Evolutionary conservation across 176 grass and related monocot genomes (phyloP).

Genomic region (Tillandsia leiboldiana): DNA sequence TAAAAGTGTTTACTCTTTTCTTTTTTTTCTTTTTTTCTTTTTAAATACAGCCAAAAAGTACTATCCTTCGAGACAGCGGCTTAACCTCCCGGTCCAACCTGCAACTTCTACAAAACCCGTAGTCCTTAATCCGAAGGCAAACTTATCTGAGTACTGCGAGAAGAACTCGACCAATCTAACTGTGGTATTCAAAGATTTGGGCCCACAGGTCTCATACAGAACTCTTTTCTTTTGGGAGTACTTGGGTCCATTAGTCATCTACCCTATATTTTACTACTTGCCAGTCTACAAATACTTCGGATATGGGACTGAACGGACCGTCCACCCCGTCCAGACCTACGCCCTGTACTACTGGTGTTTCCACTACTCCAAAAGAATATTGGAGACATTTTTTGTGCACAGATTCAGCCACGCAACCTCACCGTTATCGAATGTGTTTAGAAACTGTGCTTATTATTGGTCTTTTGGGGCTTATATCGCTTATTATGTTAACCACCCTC

Average conservation of each 20-base stretch:
- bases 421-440: conserved; percentile 72
- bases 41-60: conserved; percentile 66
- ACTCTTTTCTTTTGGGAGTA: conserved; percentile 97
- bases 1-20: not conserved
- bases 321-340: conserved; percentile 80
- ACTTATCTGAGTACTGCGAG: conserved; percentile 65
- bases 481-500: conserved; percentile 86
- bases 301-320: conserved; percentile 44
- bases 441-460: conserved; percentile 98
- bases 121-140: conserved; percentile 57
- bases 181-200: conserved; percentile 89
- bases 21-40: not conserved
- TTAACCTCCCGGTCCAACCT: conserved; percentile 57
- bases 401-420: conserved; percentile 94
- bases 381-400: conserved; percentile 93
- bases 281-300: conserved; percentile 81
- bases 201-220: conserved; percentile 62
- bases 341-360: conserved; percentile 92
- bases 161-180: conserved; percentile 52
- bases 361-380: conserved; percentile 93
- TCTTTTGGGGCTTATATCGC: conserved; percentile 79
- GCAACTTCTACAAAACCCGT: conserved; percentile 48
- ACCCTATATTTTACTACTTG: conserved; percentile 85
- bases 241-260: conserved; percentile 70
- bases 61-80: conserved; percentile 75